A percentile compares a stretch with the other conserved stretches of the same genome.
phyloP scores from a whole-genome alignment of 1,284 basidiomycete genomes.

The Sanghuangporus baumii region DNA sequence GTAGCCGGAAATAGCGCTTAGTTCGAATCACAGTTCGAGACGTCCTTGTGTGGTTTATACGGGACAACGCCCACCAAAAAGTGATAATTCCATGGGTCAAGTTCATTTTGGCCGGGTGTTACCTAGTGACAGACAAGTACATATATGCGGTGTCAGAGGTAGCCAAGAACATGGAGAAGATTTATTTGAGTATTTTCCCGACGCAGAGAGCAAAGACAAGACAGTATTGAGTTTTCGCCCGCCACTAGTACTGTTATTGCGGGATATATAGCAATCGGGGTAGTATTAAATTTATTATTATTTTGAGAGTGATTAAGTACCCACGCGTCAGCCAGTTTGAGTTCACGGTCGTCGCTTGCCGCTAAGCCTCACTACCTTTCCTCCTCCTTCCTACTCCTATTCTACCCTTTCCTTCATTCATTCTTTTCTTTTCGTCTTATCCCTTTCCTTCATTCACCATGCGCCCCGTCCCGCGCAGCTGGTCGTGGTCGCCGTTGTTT shows the following conservation, averaged over 20 bases:
- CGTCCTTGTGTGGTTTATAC: neutral
- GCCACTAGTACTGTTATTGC: too few relatives aligned
- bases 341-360: constrained; percentile 5
- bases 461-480: constrained; percentile 14
- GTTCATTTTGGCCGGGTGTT: neutral
- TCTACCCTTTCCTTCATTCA: constrained; percentile 26
- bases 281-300: too few relatives aligned
- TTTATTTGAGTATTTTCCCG: neutral
- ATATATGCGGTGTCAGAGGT: neutral
- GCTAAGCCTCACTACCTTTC: neutral
- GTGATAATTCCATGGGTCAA: neutral
- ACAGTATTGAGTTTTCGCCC: neutral
- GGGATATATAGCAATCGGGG: neutral
- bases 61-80: neutral
- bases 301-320: neutral
- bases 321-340: constrained; percentile 12
- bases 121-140: neutral
- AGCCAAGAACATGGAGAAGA: neutral
- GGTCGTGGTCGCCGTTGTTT: constrained; percentile 17
- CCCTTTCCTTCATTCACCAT: constrained; percentile 9
- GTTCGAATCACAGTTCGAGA: neutral
- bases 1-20: neutral
- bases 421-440: constrained; percentile 7
- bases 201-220: neutral
- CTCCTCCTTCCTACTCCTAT: constrained; percentile 18